These are phyloP conservation scores for Tylopilus sp. DNA, from an alignment of 768 basidiomycete species.

Conservation along the genomic window DNA sequence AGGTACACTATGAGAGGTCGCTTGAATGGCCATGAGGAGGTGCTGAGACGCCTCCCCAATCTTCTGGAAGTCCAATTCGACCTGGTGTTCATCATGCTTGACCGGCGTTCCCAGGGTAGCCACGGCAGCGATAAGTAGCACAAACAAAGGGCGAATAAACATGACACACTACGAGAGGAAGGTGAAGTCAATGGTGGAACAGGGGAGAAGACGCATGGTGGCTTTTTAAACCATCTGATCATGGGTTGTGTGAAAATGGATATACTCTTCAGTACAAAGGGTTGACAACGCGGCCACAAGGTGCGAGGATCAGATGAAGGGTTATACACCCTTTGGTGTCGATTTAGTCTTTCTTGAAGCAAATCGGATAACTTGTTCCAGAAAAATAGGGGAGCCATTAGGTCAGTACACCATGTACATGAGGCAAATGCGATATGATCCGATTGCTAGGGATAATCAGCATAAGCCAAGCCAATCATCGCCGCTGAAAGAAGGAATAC, in stretches of 20 bases:
- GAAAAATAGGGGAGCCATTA: too few relatives aligned
- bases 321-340: too few relatives aligned
- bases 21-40: neutral
- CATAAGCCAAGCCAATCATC: too few relatives aligned
- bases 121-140: conserved; percentile 9
- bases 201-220: neutral
- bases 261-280: neutral
- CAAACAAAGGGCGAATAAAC: conserved; percentile 10
- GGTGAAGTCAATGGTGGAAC: neutral
- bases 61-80: neutral
- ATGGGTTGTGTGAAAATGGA: neutral
- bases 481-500: too few relatives aligned
- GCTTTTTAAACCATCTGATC: conserved; percentile 1
- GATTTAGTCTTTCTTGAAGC: too few relatives aligned
- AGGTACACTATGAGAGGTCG: neutral
- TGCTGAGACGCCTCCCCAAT: accelerated
- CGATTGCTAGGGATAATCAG: too few relatives aligned
- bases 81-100: neutral
- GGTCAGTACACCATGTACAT: too few relatives aligned
- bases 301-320: too few relatives aligned
- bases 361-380: too few relatives aligned
- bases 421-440: too few relatives aligned
- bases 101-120: conserved; percentile 9
- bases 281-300: too few relatives aligned
- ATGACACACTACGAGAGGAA: neutral